A percentile compares a stretch with the other conserved stretches of the same genome.
These are phyloP conservation scores for Ophiostoma himal-ulmi DNA, from an alignment of 2,329 filamentous ascomycete genomes.

Conservation along the genomic window DNA sequence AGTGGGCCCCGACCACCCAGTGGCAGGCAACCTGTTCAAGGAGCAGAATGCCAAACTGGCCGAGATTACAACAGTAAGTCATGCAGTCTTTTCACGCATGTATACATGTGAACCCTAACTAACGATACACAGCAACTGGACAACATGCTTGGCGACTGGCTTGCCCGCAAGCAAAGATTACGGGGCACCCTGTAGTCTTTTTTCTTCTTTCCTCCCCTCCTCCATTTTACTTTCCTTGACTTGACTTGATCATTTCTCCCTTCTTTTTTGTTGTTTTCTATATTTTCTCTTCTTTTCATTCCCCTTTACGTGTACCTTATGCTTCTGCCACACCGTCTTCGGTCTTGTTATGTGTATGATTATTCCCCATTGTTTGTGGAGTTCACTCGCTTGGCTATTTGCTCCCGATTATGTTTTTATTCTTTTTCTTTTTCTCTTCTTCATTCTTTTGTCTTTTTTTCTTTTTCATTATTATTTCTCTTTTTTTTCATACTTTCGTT, in stretches of 20 bases:
- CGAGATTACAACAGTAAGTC: constrained; percentile 63
- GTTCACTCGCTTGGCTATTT: constrained; percentile 14
- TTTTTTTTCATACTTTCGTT: not conserved
- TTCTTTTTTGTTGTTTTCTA: not conserved
- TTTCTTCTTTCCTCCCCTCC: not conserved
- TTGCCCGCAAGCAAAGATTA: constrained; percentile 56
- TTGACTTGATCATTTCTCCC: not conserved
- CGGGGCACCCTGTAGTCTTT: constrained; percentile 15
- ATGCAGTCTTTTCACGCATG: not conserved
- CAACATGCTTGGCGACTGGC: constrained; percentile 75
- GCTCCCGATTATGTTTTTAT: constrained; percentile 1
- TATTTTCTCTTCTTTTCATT: not conserved
- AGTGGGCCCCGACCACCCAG: constrained; percentile 75
- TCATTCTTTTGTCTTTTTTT: not conserved
- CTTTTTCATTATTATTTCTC: not conserved
- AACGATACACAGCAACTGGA: constrained; percentile 61
- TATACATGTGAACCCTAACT: constrained; percentile 22
- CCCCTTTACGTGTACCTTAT: constrained; percentile 11
- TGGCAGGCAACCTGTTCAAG: constrained; percentile 72
- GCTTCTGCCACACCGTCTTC: constrained; percentile 6
- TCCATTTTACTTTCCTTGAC: not conserved
- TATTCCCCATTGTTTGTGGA: constrained; percentile 23
- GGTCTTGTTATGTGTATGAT: constrained; percentile 20
- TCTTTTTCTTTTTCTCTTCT: not conserved
- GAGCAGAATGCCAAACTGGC: constrained; percentile 81